Evolutionary conservation across 345 rosid species (phyloP).

Genomic region (Arabis hirsuta): DNA sequence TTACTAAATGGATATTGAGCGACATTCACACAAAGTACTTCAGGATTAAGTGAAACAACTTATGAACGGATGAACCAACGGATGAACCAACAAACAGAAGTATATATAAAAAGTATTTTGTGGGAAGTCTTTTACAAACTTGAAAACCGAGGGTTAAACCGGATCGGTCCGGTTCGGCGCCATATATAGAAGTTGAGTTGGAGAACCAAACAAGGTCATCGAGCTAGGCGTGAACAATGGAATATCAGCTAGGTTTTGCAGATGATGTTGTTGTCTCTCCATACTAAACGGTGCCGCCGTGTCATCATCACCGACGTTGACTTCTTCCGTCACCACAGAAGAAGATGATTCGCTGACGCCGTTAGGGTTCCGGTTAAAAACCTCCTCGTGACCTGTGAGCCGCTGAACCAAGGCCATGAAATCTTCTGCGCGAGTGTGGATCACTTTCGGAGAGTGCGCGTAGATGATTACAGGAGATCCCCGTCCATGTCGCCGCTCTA

Average conservation of each 20-base stretch:
- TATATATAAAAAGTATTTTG: background rate
- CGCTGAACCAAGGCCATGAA: conserved; percentile 85
- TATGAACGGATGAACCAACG: background rate
- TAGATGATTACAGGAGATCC: conserved; percentile 66
- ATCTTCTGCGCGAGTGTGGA: conserved; percentile 76
- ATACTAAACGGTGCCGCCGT: background rate
- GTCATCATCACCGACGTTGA: conserved; percentile 19
- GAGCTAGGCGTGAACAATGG: conserved; percentile 46
- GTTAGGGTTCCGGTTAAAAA: conserved; percentile 29
- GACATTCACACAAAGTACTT: conserved; percentile 12
- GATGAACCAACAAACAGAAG: conserved; percentile 27
- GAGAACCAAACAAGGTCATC: conserved; percentile 41
- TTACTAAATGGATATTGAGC: background rate
- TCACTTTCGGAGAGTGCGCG: conserved; percentile 68
- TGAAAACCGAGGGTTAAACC: conserved; percentile 24
- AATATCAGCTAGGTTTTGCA: conserved; percentile 31
- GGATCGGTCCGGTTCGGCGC: conserved; percentile 24
- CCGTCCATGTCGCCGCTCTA: conserved; percentile 39
- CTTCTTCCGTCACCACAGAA: conserved; percentile 35
- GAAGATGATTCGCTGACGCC: conserved; percentile 33
- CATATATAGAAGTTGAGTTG: conserved; percentile 25
- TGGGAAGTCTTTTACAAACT: conserved; percentile 31
- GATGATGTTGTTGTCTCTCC: conserved; percentile 21
- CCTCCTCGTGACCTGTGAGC: conserved; percentile 60
- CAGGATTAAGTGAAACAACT: conserved; percentile 19